These are phyloP conservation scores for Colletotrichum sp. DNA, from an alignment of 2,329 filamentous ascomycete genomes.

Conservation along the genomic window DNA sequence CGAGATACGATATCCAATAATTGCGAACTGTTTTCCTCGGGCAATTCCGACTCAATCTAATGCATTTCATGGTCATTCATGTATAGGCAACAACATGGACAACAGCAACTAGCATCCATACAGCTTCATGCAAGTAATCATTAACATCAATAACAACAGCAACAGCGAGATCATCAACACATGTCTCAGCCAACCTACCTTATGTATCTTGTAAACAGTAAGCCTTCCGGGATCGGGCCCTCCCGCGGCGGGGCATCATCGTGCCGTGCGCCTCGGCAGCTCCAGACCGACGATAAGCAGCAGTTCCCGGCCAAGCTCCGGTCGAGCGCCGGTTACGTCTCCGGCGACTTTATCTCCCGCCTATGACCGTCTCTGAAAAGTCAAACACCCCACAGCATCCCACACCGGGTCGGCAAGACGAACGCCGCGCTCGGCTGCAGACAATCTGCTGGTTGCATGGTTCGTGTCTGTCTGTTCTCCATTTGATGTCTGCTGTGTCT, in stretches of 20 bases:
- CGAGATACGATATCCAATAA: not conserved
- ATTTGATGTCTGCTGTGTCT: not conserved
- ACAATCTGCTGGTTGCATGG: not conserved
- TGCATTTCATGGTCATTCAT: not conserved
- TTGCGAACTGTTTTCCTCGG: not conserved
- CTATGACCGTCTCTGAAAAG: not conserved
- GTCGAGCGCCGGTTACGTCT: not conserved
- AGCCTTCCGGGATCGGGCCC: not conserved
- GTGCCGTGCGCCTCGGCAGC: not conserved
- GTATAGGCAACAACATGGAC: not conserved
- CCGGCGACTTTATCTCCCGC: slow-evolving; percentile 1
- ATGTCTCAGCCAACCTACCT: not conserved
- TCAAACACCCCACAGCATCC: not conserved
- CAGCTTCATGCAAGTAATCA: not conserved
- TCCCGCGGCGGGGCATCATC: slow-evolving; percentile 4
- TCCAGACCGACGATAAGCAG: slow-evolving; percentile 4
- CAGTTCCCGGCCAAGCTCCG: slow-evolving; percentile 9
- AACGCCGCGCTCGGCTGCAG: slow-evolving; percentile 16
- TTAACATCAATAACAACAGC: not conserved
- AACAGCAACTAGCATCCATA: not conserved
- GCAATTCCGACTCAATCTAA: not conserved
- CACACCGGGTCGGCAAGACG: slow-evolving; percentile 4
- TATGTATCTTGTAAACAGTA: not conserved
- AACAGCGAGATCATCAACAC: not conserved
- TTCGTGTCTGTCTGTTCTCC: not conserved